These are phyloP conservation scores for Beta macrorhiza DNA, from an alignment of 179 eudicot species.

Conservation along the genomic window DNA sequence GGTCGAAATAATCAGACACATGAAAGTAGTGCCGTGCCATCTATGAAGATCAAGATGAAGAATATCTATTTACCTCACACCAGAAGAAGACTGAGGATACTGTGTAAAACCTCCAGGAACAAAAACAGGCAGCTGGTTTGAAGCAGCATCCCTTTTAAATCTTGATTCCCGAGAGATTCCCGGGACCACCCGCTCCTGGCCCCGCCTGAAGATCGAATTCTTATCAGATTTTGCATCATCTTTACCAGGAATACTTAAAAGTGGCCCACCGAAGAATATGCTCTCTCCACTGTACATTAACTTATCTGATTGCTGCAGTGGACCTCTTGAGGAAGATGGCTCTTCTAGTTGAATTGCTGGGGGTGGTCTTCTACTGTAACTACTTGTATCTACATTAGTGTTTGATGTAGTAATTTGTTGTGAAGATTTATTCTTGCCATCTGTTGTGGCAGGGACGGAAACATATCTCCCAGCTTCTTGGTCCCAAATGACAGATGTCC, in stretches of 20 bases:
- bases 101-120: conserved; percentile 51
- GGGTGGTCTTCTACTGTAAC: conserved; percentile 34
- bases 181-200: conserved; percentile 43
- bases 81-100: conserved; percentile 30
- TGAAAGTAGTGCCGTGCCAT: not conserved
- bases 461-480: conserved; percentile 94
- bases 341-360: conserved; percentile 37
- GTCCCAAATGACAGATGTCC: conserved; percentile 91
- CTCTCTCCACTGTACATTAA: conserved; percentile 70
- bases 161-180: conserved; percentile 65
- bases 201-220: conserved; percentile 50
- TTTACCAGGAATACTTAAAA: conserved; percentile 49
- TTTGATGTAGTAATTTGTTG: conserved; percentile 35
- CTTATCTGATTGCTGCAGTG: conserved; percentile 57
- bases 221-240: conserved; percentile 46
- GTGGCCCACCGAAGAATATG: conserved; percentile 92
- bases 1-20: not conserved
- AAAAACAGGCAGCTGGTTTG: conserved; percentile 90
- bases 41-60: not conserved
- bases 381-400: conserved; percentile 35
- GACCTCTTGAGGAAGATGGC: conserved; percentile 41
- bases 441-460: conserved; percentile 69
- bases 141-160: conserved; percentile 63
- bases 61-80: conserved; percentile 23
- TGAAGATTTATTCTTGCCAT: conserved; percentile 42